Evolutionary conservation across 2,329 filamentous ascomycete species (phyloP), one percentile per base, ranked within the genome.

Genomic region (Cyanodermella asteris): DNA sequence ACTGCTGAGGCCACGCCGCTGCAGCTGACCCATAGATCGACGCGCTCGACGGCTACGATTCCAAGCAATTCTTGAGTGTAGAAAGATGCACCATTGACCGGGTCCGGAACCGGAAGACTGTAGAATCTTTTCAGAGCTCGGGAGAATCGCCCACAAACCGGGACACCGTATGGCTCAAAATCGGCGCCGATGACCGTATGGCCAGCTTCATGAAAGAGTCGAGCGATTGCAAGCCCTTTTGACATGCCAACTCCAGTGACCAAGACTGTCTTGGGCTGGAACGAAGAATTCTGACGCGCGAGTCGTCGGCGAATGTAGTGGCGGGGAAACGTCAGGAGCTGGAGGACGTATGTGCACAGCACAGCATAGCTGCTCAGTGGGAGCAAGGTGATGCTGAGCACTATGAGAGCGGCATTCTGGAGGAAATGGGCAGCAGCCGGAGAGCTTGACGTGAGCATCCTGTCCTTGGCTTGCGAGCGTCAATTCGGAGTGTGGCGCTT

Each of bases 101-200:
- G 35, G 13, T 41, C 47, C 39, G 28, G 43, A 33, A 39, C 49
- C 16, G 41, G 49, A 16, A 59, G 44, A 7, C 36, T 51, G 42
- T 71, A 61, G 43, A 72, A 76, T 3, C 37, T 45, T 7, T 50
- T 42, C 2, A 80, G 34, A 0, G 64, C 47, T 8, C 37, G 50
- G 0, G 74, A 80, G 28, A 64, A 61, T 11, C 64, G 56, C 4
- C 66, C 68, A 5, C 55, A 49, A 2, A 57, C 56, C 1, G 55
- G 49, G 16, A 57, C 42, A n/a, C 48, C 42, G 12, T 44, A 29
- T 2, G 52, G 44, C 23, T 64, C 56, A 25, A 70, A 64, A 38
- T 78, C 73, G 7, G 72, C 72, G 4, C 72, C 74, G 20, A 81
- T 59, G 19, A 81, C 72, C n/a, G 57, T 56, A 41, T 80, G 70